phyloP scores from a whole-genome alignment of 2,329 filamentous ascomycete species.

The Pezicula neosporulosa region DNA sequence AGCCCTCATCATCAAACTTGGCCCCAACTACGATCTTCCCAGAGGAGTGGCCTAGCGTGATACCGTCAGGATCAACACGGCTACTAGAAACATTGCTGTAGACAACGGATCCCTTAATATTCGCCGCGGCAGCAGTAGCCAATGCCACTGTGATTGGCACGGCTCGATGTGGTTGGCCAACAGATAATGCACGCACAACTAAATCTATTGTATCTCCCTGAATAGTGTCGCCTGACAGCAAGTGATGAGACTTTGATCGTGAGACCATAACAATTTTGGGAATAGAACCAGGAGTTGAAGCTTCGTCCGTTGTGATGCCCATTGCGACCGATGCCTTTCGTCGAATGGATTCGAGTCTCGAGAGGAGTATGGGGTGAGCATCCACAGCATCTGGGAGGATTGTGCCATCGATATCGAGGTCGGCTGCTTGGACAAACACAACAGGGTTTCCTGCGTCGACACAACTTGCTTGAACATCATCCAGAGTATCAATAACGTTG shows the following conservation, averaged over 20 bases:
- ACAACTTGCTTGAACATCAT: constrained; percentile 48
- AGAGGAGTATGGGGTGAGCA: constrained; percentile 37
- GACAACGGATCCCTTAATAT: constrained; percentile 38
- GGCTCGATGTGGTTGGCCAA: constrained; percentile 53
- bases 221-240: constrained; percentile 34
- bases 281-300: constrained; percentile 50
- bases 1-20: constrained; percentile 31
- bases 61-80: constrained; percentile 26
- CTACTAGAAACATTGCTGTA: constrained; percentile 22
- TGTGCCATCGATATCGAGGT: constrained; percentile 45
- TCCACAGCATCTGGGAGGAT: constrained; percentile 53
- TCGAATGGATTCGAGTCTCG: constrained; percentile 52
- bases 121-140: constrained; percentile 42
- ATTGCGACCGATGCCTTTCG: constrained; percentile 54
- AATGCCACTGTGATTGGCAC: constrained; percentile 53
- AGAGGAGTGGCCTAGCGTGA: constrained; percentile 43
- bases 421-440: constrained; percentile 54
- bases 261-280: constrained; percentile 62
- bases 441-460: constrained; percentile 64
- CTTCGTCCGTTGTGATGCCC: constrained; percentile 46
- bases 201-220: constrained; percentile 30
- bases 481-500: constrained; percentile 46
- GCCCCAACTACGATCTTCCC: constrained; percentile 41
- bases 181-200: constrained; percentile 47
- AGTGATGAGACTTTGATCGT: constrained; percentile 29